Evolutionary conservation across 129 eudicot genomes (phyloP).

Genomic region (Centaurea solstitialis): DNA sequence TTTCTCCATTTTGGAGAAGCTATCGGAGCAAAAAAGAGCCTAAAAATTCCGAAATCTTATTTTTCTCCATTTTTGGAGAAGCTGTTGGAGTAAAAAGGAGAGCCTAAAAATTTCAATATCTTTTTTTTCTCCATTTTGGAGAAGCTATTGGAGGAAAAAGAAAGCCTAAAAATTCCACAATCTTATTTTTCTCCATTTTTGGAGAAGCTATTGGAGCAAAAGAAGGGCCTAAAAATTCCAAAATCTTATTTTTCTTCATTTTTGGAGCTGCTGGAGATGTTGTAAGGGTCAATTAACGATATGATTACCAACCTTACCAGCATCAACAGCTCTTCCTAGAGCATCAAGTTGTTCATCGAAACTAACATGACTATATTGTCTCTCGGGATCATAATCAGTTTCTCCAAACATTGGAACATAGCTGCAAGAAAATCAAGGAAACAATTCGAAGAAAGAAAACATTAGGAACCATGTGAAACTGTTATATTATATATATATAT

Average conservation of each 20-base stretch:
- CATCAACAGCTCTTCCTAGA: slow-evolving; percentile 73
- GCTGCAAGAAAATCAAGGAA: slow-evolving; percentile 41
- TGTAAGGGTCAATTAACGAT: not conserved
- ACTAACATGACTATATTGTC: slow-evolving; percentile 49
- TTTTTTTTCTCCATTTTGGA: not conserved
- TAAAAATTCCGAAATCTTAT: no score
- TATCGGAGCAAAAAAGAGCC: no score
- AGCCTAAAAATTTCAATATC: not conserved
- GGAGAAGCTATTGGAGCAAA: not conserved
- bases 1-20: no score
- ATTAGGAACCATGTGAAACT: not conserved
- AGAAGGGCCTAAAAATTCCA: not conserved
- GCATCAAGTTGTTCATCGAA: slow-evolving; percentile 86
- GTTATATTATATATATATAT: no score
- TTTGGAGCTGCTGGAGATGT: not conserved
- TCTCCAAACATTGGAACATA: slow-evolving; percentile 99
- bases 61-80: no score
- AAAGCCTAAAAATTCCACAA: no score
- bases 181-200: not conserved
- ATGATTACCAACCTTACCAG: slow-evolving; percentile 80
- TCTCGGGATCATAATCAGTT: slow-evolving; percentile 69
- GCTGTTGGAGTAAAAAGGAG: no score
- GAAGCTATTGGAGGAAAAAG: not conserved
- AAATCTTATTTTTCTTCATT: not conserved
- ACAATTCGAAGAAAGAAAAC: not conserved